Evolutionary conservation across 2,329 filamentous ascomycete genomes (phyloP).

Genomic region (Aspergillus alliaceus): DNA sequence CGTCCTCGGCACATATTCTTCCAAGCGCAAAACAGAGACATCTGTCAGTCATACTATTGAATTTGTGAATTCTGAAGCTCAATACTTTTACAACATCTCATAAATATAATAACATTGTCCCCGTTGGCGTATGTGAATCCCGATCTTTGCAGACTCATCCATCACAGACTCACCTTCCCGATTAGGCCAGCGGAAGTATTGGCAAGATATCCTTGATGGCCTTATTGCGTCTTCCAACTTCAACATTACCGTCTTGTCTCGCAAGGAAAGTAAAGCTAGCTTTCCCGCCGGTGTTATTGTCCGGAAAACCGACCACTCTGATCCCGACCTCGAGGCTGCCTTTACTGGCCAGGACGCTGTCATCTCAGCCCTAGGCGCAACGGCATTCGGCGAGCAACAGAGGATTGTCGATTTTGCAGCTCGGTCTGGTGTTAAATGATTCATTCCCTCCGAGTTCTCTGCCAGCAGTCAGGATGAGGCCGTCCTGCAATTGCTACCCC

Average conservation of each 20-base stretch:
- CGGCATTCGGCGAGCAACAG: constrained; percentile 27
- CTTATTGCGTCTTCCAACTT: constrained; percentile 18
- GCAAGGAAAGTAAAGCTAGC: constrained; percentile 17
- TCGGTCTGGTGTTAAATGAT: constrained; percentile 32
- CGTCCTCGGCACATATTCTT: background rate
- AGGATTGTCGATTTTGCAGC: constrained; percentile 33
- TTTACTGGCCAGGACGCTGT: constrained; percentile 33
- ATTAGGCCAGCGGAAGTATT: constrained; percentile 25
- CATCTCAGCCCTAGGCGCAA: constrained; percentile 27
- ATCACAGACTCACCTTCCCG: background rate
- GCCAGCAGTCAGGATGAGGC: constrained; percentile 25
- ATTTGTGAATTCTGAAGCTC: background rate
- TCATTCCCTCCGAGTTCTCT: constrained; percentile 36
- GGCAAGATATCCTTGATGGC: constrained; percentile 22
- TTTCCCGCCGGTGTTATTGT: constrained; percentile 21
- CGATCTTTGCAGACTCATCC: background rate
- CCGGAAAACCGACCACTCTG: constrained; percentile 26
- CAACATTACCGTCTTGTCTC: constrained; percentile 26
- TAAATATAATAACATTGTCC: constrained; percentile 10
- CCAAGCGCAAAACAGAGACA: background rate
- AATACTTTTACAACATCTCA: background rate
- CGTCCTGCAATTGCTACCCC: constrained; percentile 23
- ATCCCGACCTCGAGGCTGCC: constrained; percentile 19
- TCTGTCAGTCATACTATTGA: background rate
- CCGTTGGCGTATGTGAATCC: constrained; percentile 17